These are phyloP conservation scores for Porphyrellus sp. DNA, from an alignment of 1,284 basidiomycete genomes.

Conservation along the genomic window DNA sequence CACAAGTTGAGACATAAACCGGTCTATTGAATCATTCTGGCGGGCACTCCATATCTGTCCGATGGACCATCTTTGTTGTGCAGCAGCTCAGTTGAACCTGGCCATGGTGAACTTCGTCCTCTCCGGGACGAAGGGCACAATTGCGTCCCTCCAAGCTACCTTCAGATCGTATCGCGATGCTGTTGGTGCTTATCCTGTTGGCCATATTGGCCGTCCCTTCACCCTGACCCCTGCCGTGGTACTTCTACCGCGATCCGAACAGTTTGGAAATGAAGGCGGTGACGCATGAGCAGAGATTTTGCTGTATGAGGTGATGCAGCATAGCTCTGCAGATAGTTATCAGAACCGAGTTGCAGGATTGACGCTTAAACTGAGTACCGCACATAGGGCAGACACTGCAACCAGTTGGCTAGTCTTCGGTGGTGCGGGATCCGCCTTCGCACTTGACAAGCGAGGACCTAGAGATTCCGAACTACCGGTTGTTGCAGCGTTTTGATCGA, in stretches of 20 bases:
- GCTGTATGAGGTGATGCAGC: too few species aligned
- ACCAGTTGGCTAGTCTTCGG: not conserved
- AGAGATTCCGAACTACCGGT: too few species aligned
- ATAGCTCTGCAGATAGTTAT: not conserved
- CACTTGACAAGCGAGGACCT: too few species aligned
- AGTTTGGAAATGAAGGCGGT: not conserved
- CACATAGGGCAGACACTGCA: not conserved
- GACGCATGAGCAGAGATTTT: not conserved
- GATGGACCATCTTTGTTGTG: not conserved
- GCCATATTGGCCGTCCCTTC: not conserved
- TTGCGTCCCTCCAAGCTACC: too few species aligned
- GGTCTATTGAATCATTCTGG: too few species aligned
- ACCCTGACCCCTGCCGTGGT: too few species aligned
- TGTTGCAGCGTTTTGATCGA: not conserved
- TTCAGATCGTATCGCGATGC: too few species aligned
- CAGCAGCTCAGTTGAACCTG: not conserved
- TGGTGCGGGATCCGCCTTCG: not conserved
- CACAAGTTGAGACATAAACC: too few species aligned
- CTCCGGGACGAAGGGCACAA: too few species aligned
- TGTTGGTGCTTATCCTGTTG: not conserved
- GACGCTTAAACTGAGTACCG: not conserved
- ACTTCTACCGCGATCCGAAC: not conserved
- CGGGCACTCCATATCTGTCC: not conserved
- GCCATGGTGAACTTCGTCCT: not conserved
- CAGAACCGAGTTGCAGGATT: not conserved